These are phyloP conservation scores for Fraxinus sp. DNA, from an alignment of 305 asterid species.

Conservation along the genomic window DNA sequence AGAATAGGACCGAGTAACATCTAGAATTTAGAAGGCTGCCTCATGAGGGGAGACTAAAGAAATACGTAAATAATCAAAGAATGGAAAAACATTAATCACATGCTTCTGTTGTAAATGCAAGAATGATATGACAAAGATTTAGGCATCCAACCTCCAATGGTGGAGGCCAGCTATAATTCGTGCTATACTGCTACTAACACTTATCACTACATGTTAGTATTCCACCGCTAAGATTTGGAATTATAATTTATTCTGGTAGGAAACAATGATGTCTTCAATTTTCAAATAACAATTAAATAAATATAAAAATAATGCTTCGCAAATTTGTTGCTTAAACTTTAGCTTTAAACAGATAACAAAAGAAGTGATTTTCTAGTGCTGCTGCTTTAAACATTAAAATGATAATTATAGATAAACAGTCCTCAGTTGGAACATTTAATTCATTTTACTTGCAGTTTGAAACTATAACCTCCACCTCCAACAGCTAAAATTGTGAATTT, in stretches of 20 bases:
- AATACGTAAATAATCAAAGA: neutral
- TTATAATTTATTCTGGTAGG: neutral
- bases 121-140: neutral
- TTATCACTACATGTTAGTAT: neutral
- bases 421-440: neutral
- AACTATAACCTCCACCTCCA: conserved; percentile 15
- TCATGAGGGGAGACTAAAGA: neutral
- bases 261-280: neutral
- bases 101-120: neutral
- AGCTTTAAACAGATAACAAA: neutral
- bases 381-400: neutral
- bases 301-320: neutral
- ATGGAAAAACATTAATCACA: too few species aligned
- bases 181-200: neutral
- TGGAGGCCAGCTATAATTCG: neutral
- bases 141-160: neutral
- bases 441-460: conserved; percentile 6
- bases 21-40: neutral
- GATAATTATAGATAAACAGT: neutral
- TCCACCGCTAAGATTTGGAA: neutral
- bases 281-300: neutral
- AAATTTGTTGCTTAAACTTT: neutral
- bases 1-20: conserved; percentile 10
- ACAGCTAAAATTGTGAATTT: neutral
- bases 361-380: neutral